These are phyloP conservation scores for Pseudocercospora fuligena DNA, from an alignment of 2,329 filamentous ascomycete genomes.

Conservation along the genomic window DNA sequence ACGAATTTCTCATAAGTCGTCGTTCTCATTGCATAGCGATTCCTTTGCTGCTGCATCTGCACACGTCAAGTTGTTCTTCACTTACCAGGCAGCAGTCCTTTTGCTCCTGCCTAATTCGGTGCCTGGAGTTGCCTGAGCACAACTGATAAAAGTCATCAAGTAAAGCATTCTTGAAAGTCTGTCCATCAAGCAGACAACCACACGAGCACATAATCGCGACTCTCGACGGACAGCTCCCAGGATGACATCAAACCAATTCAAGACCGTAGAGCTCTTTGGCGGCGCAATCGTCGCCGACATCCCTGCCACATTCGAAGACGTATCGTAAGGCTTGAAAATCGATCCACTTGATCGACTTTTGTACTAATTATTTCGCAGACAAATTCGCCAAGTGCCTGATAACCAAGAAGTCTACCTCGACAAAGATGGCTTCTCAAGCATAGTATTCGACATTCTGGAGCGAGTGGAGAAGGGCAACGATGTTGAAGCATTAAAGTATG, in stretches of 20 bases:
- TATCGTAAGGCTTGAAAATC: constrained; percentile 61
- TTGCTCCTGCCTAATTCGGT: neutral
- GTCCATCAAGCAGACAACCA: neutral
- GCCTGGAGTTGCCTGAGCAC: neutral
- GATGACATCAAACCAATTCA: constrained; percentile 17
- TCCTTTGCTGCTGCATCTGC: neutral
- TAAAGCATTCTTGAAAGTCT: too few species aligned
- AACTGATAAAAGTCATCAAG: neutral
- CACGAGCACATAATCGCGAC: neutral
- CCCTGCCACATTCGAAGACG: constrained; percentile 70
- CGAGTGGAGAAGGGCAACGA: constrained; percentile 72
- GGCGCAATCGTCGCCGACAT: constrained; percentile 73
- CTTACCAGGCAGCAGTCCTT: neutral
- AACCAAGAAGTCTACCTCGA: constrained; percentile 95
- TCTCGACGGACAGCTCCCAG: neutral
- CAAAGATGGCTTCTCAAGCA: constrained; percentile 77
- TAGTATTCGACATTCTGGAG: constrained; percentile 90
- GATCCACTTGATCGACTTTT: neutral
- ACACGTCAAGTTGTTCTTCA: neutral
- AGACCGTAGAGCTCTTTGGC: constrained; percentile 62
- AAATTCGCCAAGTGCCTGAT: constrained; percentile 76
- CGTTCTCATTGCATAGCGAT: neutral
- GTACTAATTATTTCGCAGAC: constrained; percentile 51
- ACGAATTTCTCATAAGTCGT: neutral
- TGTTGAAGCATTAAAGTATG: constrained; percentile 60